Evolutionary conservation across 139 green algal genomes (phyloP).

Genomic region (Parachlorella kessleri): DNA sequence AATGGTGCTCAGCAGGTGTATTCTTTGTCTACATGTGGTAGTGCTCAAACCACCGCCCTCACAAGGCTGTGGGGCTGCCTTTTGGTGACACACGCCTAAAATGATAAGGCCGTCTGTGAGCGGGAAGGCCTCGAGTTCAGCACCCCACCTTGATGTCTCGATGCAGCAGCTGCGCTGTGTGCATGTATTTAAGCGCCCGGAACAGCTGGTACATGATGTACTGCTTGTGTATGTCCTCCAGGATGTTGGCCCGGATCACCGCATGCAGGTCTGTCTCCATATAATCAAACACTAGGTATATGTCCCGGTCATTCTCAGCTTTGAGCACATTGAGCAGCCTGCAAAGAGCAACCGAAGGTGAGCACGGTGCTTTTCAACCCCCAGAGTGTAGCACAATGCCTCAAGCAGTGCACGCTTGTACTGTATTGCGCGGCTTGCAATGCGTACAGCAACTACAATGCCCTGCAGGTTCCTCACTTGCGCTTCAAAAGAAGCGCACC

Average conservation of each 20-base stretch:
- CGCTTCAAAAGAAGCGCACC: too few species aligned
- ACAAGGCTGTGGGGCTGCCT: too few species aligned
- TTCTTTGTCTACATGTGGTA: too few species aligned
- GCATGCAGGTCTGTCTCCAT: slow-evolving; percentile 98
- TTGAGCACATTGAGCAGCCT: slow-evolving; percentile 96
- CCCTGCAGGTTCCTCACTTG: background rate
- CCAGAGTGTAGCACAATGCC: background rate
- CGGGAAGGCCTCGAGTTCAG: too few species aligned
- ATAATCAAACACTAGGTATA: slow-evolving; percentile 98
- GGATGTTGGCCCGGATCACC: slow-evolving; percentile 94
- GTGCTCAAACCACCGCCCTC: too few species aligned
- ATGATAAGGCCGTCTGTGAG: too few species aligned
- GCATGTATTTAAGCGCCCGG: slow-evolving; percentile 96
- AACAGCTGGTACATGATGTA: slow-evolving; percentile 99
- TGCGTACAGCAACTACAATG: too few species aligned
- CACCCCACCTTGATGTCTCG: slow-evolving; percentile 93
- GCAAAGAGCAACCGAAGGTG: too few species aligned
- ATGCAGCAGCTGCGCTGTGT: slow-evolving; percentile 94
- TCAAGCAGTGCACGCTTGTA: background rate
- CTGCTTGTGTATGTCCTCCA: slow-evolving; percentile 97
- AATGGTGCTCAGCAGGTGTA: too few species aligned
- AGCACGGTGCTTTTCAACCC: background rate
- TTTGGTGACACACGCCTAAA: too few species aligned
- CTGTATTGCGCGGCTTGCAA: background rate
- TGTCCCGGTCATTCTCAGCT: slow-evolving; percentile 95